phyloP scores from a whole-genome alignment of 345 rosid species.

The Moricandia arvensis region DNA sequence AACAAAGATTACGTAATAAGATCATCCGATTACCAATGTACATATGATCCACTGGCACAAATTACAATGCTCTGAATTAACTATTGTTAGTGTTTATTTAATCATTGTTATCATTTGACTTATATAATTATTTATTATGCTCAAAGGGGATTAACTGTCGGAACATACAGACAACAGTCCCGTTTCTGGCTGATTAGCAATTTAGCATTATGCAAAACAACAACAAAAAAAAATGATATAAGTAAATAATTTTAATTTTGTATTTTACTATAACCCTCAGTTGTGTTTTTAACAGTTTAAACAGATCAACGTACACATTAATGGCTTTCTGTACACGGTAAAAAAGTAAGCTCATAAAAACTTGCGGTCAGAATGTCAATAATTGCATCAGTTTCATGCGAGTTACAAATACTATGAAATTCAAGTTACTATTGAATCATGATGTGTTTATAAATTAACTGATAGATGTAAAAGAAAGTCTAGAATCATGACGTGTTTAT shows the following conservation, averaged over 20 bases:
- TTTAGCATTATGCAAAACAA: background rate
- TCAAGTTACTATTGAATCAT: constrained; percentile 23
- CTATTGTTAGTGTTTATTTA: constrained; percentile 17
- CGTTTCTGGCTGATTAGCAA: background rate
- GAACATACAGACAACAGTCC: background rate
- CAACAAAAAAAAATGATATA: background rate
- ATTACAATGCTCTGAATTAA: constrained; percentile 20
- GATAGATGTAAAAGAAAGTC: no score
- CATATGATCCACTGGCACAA: constrained; percentile 34
- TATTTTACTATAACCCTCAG: background rate
- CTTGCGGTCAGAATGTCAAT: constrained; percentile 17
- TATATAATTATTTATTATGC: background rate
- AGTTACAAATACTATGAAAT: constrained; percentile 21
- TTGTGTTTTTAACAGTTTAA: background rate
- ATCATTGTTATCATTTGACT: constrained; percentile 26
- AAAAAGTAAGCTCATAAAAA: constrained; percentile 14
- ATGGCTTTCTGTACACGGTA: background rate
- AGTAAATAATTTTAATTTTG: background rate
- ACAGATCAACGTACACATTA: background rate
- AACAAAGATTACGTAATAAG: constrained; percentile 30
- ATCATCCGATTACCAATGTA: constrained; percentile 21
- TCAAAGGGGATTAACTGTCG: background rate
- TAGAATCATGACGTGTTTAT: background rate
- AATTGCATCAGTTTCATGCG: constrained; percentile 39
- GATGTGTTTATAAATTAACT: background rate